Evolutionary conservation across 208 protist species (phyloP), one percentile per base, ranked within the genome.

Genomic region (Trypanosomatidae sp.): DNA sequence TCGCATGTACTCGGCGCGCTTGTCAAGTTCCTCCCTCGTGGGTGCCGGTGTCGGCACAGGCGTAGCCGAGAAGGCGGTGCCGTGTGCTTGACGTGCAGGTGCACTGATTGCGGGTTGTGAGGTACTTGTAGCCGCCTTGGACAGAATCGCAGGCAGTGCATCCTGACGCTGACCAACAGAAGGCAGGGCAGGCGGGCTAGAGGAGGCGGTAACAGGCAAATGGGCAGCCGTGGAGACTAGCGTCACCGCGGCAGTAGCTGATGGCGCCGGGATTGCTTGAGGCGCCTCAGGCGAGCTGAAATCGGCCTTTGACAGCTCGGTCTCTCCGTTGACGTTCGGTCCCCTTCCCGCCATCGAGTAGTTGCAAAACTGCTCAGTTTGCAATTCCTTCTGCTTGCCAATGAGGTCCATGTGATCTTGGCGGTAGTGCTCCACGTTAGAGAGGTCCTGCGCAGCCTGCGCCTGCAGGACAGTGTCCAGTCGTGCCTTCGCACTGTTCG

Each of bases 1-100:
- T 44, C 85, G 76, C 89, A 97, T 95, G 79, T 97, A 87, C 70
- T 84, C 49, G 4, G 88, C 93, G 22, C 89, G 79, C 49, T 68
- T 78, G 62, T 93, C 88, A 28, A 97, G 80, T 73, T 97, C 88
- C 69, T 92, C 84, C 72, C 89, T 83, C 43, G 80, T 85, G 0
- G 86, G 84, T 13, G 33, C 43, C 17, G 58, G 53, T 3, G 74
- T n/a, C 3, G 62, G 47, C 7, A 73, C 53, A 19, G 66, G 15
- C 19, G 43, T 62, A 12, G n/a, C 17, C n/a, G 52, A 50, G 12
- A 44, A 30, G 5, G 71, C 50, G n/a, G 28, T 25, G 9, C 39
- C 9, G 60, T 25, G 60, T 12, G 17, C 39, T 10, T 28, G 36
- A 15, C 19, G 33, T 7, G 47, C 33, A 1, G 47, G 46, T 2